Percentiles rank a stretch among this genome's conserved stretches.
These are phyloP conservation scores for Colletotrichum costaricense DNA, from an alignment of 2,329 filamentous ascomycete species.

Conservation along the genomic window DNA sequence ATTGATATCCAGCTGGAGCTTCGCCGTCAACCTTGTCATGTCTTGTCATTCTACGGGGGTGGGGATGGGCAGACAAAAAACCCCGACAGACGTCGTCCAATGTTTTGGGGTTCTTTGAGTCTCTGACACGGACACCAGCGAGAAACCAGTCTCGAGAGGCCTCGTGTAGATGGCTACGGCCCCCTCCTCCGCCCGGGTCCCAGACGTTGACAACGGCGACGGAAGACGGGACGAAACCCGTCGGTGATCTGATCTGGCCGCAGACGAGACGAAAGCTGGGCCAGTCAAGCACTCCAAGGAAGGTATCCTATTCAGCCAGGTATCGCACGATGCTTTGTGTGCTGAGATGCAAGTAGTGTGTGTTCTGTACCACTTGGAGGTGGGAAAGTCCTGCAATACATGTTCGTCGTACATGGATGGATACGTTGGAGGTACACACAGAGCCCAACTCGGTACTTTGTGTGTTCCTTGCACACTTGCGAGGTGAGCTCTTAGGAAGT, in stretches of 20 bases:
- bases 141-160: conserved; percentile 18
- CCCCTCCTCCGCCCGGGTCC: background rate
- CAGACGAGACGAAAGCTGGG: background rate
- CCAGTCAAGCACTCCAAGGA: too few species aligned
- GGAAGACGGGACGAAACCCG: conserved; percentile 18
- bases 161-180: background rate
- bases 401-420: background rate
- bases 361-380: background rate
- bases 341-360: background rate
- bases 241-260: conserved; percentile 6
- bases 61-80: background rate
- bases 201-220: conserved; percentile 9
- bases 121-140: conserved; percentile 1
- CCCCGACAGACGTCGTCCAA: conserved; percentile 15
- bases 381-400: background rate
- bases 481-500: too few species aligned
- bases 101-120: background rate
- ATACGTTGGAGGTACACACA: background rate
- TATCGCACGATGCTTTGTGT: background rate
- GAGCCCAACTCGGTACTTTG: background rate
- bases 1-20: background rate
- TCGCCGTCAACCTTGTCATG: background rate
- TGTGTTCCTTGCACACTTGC: too few species aligned
- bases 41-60: background rate
- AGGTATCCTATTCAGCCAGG: background rate